Conservation (phyloP, 257 asterid species). For the Parsonsia alboflavescens region DNA sequence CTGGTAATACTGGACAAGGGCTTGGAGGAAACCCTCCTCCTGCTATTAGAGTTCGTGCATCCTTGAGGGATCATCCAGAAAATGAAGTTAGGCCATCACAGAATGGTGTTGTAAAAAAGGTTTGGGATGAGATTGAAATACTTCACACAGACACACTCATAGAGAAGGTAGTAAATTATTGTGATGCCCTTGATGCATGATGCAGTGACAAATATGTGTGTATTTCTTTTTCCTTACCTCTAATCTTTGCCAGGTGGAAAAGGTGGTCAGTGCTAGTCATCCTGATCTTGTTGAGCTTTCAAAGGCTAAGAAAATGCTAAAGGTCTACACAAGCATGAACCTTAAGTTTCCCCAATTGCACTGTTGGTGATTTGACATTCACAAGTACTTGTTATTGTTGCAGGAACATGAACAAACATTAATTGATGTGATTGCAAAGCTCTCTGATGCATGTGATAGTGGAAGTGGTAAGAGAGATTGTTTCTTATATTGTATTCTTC, state of each 20-base stretch:
- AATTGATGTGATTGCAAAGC: constrained; percentile 76
- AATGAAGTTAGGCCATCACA: constrained; percentile 47
- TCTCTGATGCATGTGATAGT: constrained; percentile 64
- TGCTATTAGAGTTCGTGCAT: constrained; percentile 48
- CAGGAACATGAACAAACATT: constrained; percentile 92
- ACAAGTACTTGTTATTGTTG: constrained; percentile 19
- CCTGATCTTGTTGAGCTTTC: constrained; percentile 72
- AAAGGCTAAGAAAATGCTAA: constrained; percentile 89
- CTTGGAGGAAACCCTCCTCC: constrained; percentile 32
- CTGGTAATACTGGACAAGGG: constrained; percentile 31
- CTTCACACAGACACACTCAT: constrained; percentile 81
- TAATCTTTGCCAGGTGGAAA: constrained; percentile 64
- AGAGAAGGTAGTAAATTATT: constrained; percentile 55
- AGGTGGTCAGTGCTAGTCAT: constrained; percentile 73
- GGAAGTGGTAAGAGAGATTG: constrained; percentile 47
- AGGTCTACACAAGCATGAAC: constrained; percentile 36
- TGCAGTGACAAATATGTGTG: background rate
- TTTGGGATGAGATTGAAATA: constrained; percentile 60
- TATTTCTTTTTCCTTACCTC: constrained; percentile 7
- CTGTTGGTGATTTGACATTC: constrained; percentile 12
- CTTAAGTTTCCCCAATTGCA: constrained; percentile 11
- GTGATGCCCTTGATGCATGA: background rate
- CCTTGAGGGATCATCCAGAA: constrained; percentile 38
- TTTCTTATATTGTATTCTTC: background rate
- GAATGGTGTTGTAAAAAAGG: constrained; percentile 45